phyloP scores from a whole-genome alignment of 768 basidiomycete species.

The Chalciporus sphaerocephalus region DNA sequence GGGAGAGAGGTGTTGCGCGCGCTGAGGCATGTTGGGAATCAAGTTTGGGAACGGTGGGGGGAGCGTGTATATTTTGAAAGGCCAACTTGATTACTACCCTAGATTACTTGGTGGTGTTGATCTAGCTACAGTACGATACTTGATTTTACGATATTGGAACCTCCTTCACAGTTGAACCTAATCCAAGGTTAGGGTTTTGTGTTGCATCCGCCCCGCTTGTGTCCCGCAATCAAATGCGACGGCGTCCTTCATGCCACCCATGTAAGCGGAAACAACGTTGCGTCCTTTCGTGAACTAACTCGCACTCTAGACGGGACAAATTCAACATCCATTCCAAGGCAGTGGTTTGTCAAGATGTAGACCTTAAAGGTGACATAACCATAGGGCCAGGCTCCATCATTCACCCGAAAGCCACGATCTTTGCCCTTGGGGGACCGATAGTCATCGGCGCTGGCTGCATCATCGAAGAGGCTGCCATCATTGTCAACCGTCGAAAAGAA shows the following conservation, averaged over 20 bases:
- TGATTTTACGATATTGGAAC: background rate
- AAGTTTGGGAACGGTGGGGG: slow-evolving; percentile 45
- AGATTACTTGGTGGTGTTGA: slow-evolving; percentile 18
- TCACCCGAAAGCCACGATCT: slow-evolving; percentile 91
- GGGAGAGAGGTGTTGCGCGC: slow-evolving; percentile 37
- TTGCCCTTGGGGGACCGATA: slow-evolving; percentile 87
- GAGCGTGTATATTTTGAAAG: slow-evolving; percentile 26
- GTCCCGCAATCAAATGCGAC: no score
- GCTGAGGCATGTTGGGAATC: slow-evolving; percentile 35
- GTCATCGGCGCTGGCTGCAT: slow-evolving; percentile 85
- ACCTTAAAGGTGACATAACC: slow-evolving; percentile 91
- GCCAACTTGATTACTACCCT: slow-evolving; percentile 24
- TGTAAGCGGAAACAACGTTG: slow-evolving; percentile 19
- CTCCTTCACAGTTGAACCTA: slow-evolving; percentile 5
- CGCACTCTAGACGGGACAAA: slow-evolving; percentile 65
- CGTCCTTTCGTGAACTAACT: background rate
- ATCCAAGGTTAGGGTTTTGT: slow-evolving; percentile 8
- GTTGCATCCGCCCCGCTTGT: background rate
- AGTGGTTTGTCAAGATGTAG: slow-evolving; percentile 89
- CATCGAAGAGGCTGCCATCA: slow-evolving; percentile 85
- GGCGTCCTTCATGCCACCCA: slow-evolving; percentile 26
- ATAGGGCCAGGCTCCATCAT: slow-evolving; percentile 89
- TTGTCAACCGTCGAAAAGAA: slow-evolving; percentile 87
- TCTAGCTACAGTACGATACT: slow-evolving; percentile 8
- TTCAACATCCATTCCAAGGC: slow-evolving; percentile 89